Evolutionary conservation across 495 filamentous ascomycete genomes (phyloP), one percentile per base, ranked within the genome.

Genomic region (Neurospora sp.): DNA sequence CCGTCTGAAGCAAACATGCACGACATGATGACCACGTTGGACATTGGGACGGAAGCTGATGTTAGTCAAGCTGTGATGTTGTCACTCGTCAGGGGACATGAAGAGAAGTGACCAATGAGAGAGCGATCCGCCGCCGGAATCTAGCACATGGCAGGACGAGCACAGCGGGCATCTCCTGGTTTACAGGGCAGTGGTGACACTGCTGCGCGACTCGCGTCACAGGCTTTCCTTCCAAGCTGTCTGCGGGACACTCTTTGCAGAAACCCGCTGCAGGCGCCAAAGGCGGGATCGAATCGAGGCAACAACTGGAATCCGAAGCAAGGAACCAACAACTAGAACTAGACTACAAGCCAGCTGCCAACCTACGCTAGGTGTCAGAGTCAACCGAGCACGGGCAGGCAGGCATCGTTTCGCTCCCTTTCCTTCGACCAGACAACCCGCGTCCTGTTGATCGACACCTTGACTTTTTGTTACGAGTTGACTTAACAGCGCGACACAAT

Each of bases 201-300:
- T 68, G 69, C 77, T 72, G 70, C 75, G 77, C 76, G 79, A 75
- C 70, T 77, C 76, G 79, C 79, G 79, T 79, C 76, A 71, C 71
- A 61, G 53, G 53, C 53, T 61, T 61, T 35, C 22, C 12, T 35
- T 61, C 53, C 53, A 61, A 31, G 12, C 53, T 35, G 14, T 66
- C 53, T 37, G 53, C 53, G 27, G 53, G 53, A 44, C 41, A 44
- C 31, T 35, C 31, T 35, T 35, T 35, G 31, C 31, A 35, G 48
- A 46, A 46, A 46, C 42, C 42, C 44, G 53, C 53, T 61, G 53
- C 22, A 61, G 53, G 53, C 53, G 53, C 53, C 27, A 66, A 61
- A 3, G 53, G 53, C 53, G 53, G 53, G 53, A 66, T 66, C 53
- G 53, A 31, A 35, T 66, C 27, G 53, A 27, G 48, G 22, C 53